These are phyloP conservation scores for Buddleja alternifolia DNA, from an alignment of 257 asterid species.

Conservation along the genomic window DNA sequence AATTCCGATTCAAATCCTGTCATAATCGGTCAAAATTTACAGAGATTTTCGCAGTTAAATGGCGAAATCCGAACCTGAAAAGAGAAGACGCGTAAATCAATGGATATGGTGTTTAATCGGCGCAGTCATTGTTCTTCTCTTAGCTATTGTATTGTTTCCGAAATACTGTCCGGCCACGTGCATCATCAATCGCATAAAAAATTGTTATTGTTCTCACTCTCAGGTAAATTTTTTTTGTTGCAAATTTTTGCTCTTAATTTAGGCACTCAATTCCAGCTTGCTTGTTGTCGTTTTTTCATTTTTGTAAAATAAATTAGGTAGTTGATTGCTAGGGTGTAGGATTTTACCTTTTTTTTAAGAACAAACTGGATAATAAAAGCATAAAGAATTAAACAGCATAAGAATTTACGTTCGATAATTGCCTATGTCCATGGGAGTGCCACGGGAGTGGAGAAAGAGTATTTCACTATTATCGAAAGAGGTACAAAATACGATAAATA, in stretches of 20 bases:
- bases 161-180: conserved; percentile 24
- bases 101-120: conserved; percentile 26
- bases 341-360: neutral
- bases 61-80: conserved; percentile 33
- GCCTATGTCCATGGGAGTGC: too few species aligned
- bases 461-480: too few species aligned
- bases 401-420: too few species aligned
- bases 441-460: too few species aligned
- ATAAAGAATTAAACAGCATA: too few species aligned
- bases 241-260: neutral
- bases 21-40: neutral
- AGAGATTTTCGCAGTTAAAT: conserved; percentile 27
- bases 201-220: conserved; percentile 43
- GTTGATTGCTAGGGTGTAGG: conserved; percentile 17
- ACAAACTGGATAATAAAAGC: too few species aligned
- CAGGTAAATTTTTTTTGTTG: conserved; percentile 32
- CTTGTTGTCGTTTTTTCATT: neutral
- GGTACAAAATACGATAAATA: too few species aligned
- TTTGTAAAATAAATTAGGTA: neutral
- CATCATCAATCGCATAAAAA: conserved; percentile 30
- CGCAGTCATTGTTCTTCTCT: conserved; percentile 39
- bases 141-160: conserved; percentile 39
- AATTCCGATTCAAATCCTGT: neutral
- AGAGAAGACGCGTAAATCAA: conserved; percentile 22
- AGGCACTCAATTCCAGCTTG: conserved; percentile 3